phyloP scores from a whole-genome alignment of 495 filamentous ascomycete species.

The Daldinia grandis region DNA sequence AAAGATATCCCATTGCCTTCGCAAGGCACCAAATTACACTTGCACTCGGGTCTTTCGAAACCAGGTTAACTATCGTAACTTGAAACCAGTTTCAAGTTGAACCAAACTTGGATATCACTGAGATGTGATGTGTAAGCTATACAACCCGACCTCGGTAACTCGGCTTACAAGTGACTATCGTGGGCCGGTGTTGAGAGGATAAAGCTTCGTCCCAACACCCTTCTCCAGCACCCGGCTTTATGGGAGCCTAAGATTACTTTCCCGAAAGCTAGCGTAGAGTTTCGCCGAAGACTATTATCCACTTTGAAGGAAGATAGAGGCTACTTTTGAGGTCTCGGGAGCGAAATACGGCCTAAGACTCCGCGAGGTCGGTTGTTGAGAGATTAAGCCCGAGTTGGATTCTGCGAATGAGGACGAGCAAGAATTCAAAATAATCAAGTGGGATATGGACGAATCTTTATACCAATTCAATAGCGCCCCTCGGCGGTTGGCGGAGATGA shows the following conservation, averaged over 20 bases:
- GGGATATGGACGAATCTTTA: constrained; percentile 12
- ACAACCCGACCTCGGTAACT: not conserved
- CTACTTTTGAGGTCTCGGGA: not conserved
- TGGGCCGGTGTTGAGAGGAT: not conserved
- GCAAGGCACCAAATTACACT: not conserved
- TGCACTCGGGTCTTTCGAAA: constrained; percentile 9
- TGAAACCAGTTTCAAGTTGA: constrained; percentile 22
- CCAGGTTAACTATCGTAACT: not conserved
- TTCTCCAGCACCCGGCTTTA: not conserved
- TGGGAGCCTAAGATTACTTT: not conserved
- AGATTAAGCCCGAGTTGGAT: not conserved
- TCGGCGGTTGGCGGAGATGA: not conserved
- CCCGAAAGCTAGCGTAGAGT: not conserved
- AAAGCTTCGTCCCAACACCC: not conserved
- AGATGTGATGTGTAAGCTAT: not conserved
- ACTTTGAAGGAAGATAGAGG: not conserved
- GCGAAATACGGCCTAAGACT: not conserved
- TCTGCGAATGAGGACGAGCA: not conserved
- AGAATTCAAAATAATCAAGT: not conserved
- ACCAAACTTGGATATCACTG: not conserved
- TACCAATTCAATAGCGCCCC: not conserved
- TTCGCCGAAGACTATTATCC: not conserved
- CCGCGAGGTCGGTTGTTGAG: not conserved
- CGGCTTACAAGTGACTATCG: not conserved
- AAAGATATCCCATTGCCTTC: not conserved